These are phyloP conservation scores for Cladosporium sp. DNA, from an alignment of 2,329 filamentous ascomycete species.

Conservation along the genomic window DNA sequence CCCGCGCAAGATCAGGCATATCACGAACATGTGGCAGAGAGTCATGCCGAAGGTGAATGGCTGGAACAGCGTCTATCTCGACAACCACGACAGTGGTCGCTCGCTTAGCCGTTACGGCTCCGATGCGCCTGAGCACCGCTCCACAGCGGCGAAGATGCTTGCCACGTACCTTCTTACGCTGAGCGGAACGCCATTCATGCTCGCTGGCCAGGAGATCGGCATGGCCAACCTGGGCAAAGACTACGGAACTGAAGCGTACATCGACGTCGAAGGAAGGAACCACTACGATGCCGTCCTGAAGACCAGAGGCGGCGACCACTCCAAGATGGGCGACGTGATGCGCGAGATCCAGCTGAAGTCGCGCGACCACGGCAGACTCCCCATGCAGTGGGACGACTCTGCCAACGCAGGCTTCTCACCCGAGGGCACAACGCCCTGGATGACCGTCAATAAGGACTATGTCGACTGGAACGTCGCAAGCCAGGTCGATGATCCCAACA, in stretches of 20 bases:
- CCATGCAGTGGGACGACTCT: conserved; percentile 59
- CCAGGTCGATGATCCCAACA: conserved; percentile 44
- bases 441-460: conserved; percentile 59
- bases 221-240: conserved; percentile 46
- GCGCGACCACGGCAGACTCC: conserved; percentile 61
- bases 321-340: conserved; percentile 15
- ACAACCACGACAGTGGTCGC: conserved; percentile 59
- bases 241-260: conserved; percentile 31
- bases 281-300: conserved; percentile 43
- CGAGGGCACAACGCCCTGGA: conserved; percentile 55
- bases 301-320: conserved; percentile 30
- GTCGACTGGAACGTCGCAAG: conserved; percentile 52
- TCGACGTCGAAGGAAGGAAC: conserved; percentile 46
- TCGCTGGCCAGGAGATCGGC: conserved; percentile 60
- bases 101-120: conserved; percentile 50
- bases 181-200: conserved; percentile 51
- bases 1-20: conserved; percentile 41
- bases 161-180: conserved; percentile 13
- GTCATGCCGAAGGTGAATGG: conserved; percentile 54
- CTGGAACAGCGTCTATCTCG: conserved; percentile 58
- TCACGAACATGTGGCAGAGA: conserved; percentile 52
- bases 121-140: conserved; percentile 43
- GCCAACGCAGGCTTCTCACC: conserved; percentile 58
- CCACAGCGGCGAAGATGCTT: conserved; percentile 50
- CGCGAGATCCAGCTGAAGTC: conserved; percentile 46